These are phyloP conservation scores for Saksenaea oblongispora DNA, from an alignment of 371 early-diverging fungal genomes.

Conservation along the genomic window DNA sequence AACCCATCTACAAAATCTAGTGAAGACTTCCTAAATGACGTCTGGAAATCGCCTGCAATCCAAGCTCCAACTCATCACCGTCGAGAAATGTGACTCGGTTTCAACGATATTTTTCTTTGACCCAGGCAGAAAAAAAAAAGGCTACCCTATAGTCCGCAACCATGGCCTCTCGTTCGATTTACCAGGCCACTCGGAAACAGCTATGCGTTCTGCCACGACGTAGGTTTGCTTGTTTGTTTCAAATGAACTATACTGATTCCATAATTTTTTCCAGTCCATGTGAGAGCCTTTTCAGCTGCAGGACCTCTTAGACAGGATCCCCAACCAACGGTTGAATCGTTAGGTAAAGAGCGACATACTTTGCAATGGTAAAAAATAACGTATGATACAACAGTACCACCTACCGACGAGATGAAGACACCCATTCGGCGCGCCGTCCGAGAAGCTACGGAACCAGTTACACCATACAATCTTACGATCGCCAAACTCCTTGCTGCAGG, in stretches of 20 bases:
- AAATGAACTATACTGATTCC: neutral
- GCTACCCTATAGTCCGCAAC: neutral
- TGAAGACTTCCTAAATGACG: too few relatives aligned
- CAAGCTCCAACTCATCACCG: too few relatives aligned
- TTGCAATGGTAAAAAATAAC: neutral
- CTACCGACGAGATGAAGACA: slow-evolving; percentile 27
- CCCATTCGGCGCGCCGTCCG: slow-evolving; percentile 36
- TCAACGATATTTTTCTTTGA: neutral
- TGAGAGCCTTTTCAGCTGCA: neutral
- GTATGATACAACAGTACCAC: slow-evolving; percentile 20
- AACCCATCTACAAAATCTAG: too few relatives aligned
- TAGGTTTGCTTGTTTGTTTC: neutral
- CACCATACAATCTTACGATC: slow-evolving; percentile 63
- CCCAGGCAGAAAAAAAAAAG: neutral
- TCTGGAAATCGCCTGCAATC: too few relatives aligned
- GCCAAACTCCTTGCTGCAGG: slow-evolving; percentile 81
- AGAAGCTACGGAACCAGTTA: slow-evolving; percentile 29
- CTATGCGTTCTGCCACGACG: neutral
- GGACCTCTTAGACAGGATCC: neutral
- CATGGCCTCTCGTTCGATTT: slow-evolving; percentile 3
- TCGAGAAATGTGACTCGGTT: neutral
- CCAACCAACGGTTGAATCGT: neutral
- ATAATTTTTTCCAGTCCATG: neutral
- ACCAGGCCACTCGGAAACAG: neutral
- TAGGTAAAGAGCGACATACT: neutral